phyloP scores from a whole-genome alignment of 495 filamentous ascomycete species.

The Podospora pseudoanserina region DNA sequence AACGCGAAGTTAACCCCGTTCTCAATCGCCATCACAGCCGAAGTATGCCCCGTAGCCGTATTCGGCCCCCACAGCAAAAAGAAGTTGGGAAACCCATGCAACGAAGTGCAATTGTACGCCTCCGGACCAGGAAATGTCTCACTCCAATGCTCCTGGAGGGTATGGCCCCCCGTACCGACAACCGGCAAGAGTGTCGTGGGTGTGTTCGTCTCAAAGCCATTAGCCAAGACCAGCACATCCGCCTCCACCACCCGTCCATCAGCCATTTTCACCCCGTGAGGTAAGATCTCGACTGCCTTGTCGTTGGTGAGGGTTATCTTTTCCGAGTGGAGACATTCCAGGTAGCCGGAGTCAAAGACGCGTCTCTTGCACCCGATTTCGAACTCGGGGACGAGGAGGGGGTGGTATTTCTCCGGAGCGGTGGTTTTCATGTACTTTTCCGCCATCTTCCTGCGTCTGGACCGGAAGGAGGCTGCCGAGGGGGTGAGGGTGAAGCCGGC shows the following conservation, averaged over 20 bases:
- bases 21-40: constrained; percentile 37
- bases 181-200: constrained; percentile 36
- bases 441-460: constrained; percentile 12
- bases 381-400: constrained; percentile 43
- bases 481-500: constrained; percentile 27
- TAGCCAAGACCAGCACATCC: constrained; percentile 44
- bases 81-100: constrained; percentile 46
- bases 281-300: constrained; percentile 34
- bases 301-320: constrained; percentile 37
- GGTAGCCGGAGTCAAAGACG: constrained; percentile 39
- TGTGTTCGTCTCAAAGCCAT: constrained; percentile 36
- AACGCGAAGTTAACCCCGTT: constrained; percentile 37
- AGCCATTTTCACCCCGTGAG: constrained; percentile 32
- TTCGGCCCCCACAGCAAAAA: constrained; percentile 43
- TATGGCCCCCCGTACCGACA: constrained; percentile 27
- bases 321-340: constrained; percentile 28
- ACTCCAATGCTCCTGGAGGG: constrained; percentile 32
- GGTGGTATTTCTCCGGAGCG: constrained; percentile 40
- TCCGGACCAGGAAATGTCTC: constrained; percentile 36
- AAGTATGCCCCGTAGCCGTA: constrained; percentile 43
- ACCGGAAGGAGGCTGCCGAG: constrained; percentile 14
- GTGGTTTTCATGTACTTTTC: constrained; percentile 37
- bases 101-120: constrained; percentile 36
- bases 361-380: constrained; percentile 44
- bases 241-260: constrained; percentile 29